Conservation (phyloP, 164 flowering plant species). For the Aristolochia contorta region DNA sequence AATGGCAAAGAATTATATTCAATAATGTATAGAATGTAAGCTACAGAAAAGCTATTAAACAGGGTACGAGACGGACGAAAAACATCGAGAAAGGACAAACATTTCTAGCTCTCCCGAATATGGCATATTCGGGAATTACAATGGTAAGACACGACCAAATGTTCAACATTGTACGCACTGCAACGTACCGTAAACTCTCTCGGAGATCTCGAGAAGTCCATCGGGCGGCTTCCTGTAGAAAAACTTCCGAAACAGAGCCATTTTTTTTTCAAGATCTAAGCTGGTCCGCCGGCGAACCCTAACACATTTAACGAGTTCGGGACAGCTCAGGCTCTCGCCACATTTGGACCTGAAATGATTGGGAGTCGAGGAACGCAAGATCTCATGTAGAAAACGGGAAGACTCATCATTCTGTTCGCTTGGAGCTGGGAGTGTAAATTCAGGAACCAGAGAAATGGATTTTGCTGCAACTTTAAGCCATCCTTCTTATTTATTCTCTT, state of each 20-base stretch:
- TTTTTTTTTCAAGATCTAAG: conserved; percentile 10
- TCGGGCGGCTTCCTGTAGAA: conserved; percentile 55
- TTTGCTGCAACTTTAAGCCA: conserved; percentile 15
- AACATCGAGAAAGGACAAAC: neutral
- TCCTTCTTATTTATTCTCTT: neutral
- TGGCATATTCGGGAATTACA: neutral
- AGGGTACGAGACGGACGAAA: neutral
- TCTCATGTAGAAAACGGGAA: neutral
- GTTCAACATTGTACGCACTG: no score
- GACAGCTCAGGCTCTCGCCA: conserved; percentile 2
- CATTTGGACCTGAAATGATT: neutral
- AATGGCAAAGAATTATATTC: no score
- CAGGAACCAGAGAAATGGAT: conserved; percentile 5
- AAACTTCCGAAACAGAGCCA: conserved; percentile 48
- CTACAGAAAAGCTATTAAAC: neutral
- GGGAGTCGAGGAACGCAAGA: neutral
- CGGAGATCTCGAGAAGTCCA: conserved; percentile 55
- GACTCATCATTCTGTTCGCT: neutral
- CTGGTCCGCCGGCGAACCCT: conserved; percentile 8
- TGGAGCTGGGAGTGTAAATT: conserved; percentile 1
- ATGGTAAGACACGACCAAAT: neutral
- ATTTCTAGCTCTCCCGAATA: neutral
- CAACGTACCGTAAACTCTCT: conserved; percentile 40
- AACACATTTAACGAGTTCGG: neutral
- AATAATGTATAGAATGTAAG: no score